Conservation (phyloP, 169 alveolate genomes). For the Babesia ovis region DNA sequence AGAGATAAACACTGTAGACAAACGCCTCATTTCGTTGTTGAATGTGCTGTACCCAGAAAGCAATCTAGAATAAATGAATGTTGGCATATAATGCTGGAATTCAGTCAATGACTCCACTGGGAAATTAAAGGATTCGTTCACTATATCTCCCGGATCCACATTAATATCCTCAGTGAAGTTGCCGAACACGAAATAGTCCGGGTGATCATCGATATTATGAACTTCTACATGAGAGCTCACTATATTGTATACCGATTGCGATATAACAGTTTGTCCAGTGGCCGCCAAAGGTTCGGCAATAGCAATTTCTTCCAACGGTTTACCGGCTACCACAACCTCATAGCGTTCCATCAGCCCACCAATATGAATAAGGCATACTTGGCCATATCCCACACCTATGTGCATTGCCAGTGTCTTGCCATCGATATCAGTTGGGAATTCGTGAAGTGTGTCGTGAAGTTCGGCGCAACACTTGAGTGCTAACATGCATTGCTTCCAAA, state of each 20-base stretch:
- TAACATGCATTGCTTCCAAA: conserved; percentile 46
- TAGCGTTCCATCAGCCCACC: conserved; percentile 80
- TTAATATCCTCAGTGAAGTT: conserved; percentile 18
- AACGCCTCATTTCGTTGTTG: conserved; percentile 79
- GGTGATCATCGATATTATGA: conserved; percentile 7
- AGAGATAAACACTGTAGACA: conserved; percentile 77
- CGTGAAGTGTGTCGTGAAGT: conserved; percentile 76
- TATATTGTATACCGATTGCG: conserved; percentile 62
- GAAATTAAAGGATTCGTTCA: conserved; percentile 35
- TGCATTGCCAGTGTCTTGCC: conserved; percentile 74
- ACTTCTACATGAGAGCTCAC: conserved; percentile 9
- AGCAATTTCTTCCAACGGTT: conserved; percentile 79
- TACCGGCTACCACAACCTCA: conserved; percentile 79
- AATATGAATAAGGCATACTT: conserved; percentile 73
- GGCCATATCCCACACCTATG: conserved; percentile 80
- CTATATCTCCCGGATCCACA: conserved; percentile 48
- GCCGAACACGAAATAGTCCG: conserved; percentile 21
- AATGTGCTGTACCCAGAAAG: conserved; percentile 74
- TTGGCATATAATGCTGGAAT: conserved; percentile 74
- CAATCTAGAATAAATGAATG: conserved; percentile 72
- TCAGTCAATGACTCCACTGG: conserved; percentile 30
- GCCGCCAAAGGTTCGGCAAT: conserved; percentile 77
- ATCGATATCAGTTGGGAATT: conserved; percentile 76
- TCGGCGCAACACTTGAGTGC: conserved; percentile 81
- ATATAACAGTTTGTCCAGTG: conserved; percentile 80